Evolutionary conservation across 306 rosid species (phyloP), one percentile per base, ranked within the genome.

Genomic region (Fragaria vesca): DNA sequence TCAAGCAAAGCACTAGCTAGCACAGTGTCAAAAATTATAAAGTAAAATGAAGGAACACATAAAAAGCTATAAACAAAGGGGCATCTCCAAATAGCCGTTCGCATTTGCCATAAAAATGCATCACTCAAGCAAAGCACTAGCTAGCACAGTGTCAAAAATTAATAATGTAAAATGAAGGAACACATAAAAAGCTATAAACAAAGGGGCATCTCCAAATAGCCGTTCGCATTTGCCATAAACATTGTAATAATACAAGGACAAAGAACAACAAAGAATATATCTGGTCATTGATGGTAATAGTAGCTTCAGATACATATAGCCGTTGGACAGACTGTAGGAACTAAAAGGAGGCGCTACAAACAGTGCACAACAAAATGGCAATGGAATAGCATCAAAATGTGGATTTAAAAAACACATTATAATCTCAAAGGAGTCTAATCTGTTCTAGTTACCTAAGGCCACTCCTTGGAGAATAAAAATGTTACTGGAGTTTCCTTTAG

Each of bases 21-120:
- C 45, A 16, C 34, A 65, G 69, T 34, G 69, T 16, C 12, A 36
- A 65, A 65, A 16, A 16, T 65, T 12, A 8, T 63, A 66, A 66
- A 34, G 12, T 60, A 32, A 11, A 1, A 12, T 2, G 8, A 0
- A 63, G 42, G n/a, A 63, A 30, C 43, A 57, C 1, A 15, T 1
- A 36, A 34, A 7, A 26, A 32, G n/a, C 18, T 48, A 48, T 48
- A 48, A 15, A 48, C 66, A 62, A 62, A 62, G 71, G 10, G 26
- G 58, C 34, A 6, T 7, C 40, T 60, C 77, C 68, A 68, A 15
- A 8, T 78, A 69, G 71, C 71, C 81, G 82, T 3, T 32, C 34
- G 34, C 32, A 5, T 36, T 34, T 34, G 36, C 36, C 3, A 34
- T 2, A 3, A 34, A 34, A 34, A 34, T 34, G 3, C 3, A 34